These are phyloP conservation scores for Camellia granthamiana DNA, from an alignment of 148 eudicot genomes.

Conservation along the genomic window DNA sequence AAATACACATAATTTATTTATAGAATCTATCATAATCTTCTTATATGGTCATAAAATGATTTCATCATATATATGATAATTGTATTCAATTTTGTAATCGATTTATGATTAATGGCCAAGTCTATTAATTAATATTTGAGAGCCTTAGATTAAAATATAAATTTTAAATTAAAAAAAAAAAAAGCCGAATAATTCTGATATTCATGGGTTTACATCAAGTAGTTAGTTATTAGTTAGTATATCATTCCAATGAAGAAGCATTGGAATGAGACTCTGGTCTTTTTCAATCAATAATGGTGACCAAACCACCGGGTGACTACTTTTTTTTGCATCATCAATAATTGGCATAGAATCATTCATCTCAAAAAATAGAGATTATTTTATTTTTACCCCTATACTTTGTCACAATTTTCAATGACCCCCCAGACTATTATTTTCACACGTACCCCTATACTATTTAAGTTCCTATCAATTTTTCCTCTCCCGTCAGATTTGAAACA, in stretches of 20 bases:
- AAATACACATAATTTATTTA: no score
- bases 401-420: no score
- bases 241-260: background rate
- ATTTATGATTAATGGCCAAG: background rate
- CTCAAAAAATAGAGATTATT: no score
- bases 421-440: no score
- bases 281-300: background rate
- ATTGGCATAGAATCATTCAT: background rate
- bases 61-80: background rate
- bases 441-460: no score
- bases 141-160: no score
- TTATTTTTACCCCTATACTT: no score
- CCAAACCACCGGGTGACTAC: background rate
- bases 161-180: no score
- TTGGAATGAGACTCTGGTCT: background rate
- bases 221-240: no score
- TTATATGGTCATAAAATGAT: background rate
- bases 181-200: background rate
- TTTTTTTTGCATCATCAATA: background rate
- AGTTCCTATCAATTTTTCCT: no score
- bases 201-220: background rate
- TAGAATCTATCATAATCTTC: background rate
- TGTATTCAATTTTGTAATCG: background rate
- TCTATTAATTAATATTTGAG: no score
- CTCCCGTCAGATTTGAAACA: no score